Base-by-base conservation (phyloP, 2,329 filamentous ascomycete species). In the Colletotrichum sp. region DNA sequence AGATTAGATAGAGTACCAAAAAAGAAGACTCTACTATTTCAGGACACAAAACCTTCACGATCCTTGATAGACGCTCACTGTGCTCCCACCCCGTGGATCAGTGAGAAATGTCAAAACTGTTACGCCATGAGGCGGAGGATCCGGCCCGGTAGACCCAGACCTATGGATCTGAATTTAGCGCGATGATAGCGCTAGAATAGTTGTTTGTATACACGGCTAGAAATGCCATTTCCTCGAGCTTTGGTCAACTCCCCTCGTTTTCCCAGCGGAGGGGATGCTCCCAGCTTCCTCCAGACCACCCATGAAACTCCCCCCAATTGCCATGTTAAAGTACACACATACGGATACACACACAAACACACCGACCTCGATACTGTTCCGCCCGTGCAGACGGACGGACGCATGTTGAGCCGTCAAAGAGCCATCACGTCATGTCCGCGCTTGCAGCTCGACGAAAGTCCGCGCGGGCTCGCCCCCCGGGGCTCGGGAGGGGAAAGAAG, bases 271-370 rank as follows among this genome's bases (percentile, higher is more conserved):
- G 44, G 25, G 30, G 44, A 16, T 9, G 32, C 62, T 65, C 32
- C 59, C 44, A 32, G 25, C 16, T 30, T 32, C 49, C 39, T 36
- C n/a, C 69, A 49, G 59, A 25, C 59, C 70, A 39, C 65, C 74
- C 13, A 15, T 32, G 22, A 69, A 76, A 74, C 74, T 76, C 74
- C 74, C 64, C 25, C 74, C 34, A 30, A n/a, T 39, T 69, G 59
- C 70, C 74, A 74, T 74, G 70, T 76, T 63, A 66, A 64, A 76
- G 55, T 61, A 76, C 70, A 74, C 29, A 49, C 36, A 25, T 49
- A 39, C 27, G 44, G 12, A 52, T 22, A 69, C 64, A 59, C 29
- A 59, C 29, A 57, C 49, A 49, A 62, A 34, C 30, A 34, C 29
- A 13, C 27, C 59, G 39, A 39, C 19, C n/a, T 30, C 52, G 55